These are phyloP conservation scores for Mrakia frigida DNA, from an alignment of 768 basidiomycete species.

Conservation along the genomic window DNA sequence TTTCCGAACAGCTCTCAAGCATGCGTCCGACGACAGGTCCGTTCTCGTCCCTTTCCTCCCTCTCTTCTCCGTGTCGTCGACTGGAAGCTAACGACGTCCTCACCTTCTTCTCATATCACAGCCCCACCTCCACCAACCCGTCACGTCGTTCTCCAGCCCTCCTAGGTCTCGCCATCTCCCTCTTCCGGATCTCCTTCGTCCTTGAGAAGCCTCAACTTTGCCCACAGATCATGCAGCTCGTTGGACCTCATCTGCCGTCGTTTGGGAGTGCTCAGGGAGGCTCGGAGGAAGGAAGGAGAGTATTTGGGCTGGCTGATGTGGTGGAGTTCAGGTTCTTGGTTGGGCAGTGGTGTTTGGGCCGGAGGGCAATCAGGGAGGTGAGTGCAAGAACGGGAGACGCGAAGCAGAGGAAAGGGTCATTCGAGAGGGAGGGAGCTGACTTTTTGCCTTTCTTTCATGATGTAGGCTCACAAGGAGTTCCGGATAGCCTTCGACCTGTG, in stretches of 20 bases:
- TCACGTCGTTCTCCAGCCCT: conserved; percentile 13
- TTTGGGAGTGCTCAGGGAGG: not conserved
- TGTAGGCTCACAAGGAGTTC: conserved; percentile 25
- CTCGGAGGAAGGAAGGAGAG: not conserved
- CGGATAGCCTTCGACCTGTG: conserved; percentile 27
- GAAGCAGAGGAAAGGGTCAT: not conserved
- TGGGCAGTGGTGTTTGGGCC: conserved; percentile 15
- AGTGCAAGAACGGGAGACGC: not conserved
- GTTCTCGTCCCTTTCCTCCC: not conserved
- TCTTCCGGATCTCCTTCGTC: conserved; percentile 24
- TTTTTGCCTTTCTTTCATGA: no score
- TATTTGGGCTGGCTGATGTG: conserved; percentile 15
- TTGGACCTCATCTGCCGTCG: conserved; percentile 19
- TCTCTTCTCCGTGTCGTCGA: not conserved
- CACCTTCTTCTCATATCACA: not conserved
- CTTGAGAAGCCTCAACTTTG: conserved; percentile 27
- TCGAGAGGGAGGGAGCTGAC: not conserved
- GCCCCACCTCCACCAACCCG: not conserved
- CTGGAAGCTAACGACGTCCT: no score
- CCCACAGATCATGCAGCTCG: conserved; percentile 26
- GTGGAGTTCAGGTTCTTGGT: conserved; percentile 26
- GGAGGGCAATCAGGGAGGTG: conserved; percentile 16
- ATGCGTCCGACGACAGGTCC: conserved; percentile 20
- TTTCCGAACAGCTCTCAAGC: conserved; percentile 22
- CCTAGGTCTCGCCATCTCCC: conserved; percentile 9